Evolutionary conservation across 305 asterid genomes (phyloP), one percentile per base, ranked within the genome.

Genomic region (Galium porrigens): DNA sequence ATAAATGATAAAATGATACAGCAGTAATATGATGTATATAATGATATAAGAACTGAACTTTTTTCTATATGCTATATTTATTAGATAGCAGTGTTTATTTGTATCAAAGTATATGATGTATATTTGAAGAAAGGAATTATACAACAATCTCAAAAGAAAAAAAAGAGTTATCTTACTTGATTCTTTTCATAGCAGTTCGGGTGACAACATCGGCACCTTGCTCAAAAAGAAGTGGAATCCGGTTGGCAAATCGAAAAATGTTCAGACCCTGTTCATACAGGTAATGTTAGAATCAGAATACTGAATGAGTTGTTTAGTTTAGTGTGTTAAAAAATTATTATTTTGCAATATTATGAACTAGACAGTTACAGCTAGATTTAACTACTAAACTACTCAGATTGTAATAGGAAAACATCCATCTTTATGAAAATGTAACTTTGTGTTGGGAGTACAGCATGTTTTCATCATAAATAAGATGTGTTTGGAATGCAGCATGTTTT

Each of bases 141-240:
- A 8, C 9, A 25, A 15, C 42, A 61, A 3, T 33, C 34, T 17
- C 22, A 32, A 44, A 63, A 61, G 57, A 33, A 39, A 33, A 11
- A 18, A 68, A 4, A 33, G 6, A 4, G 6, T 34, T 37, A 70
- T 72, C 85, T 79, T 79, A 89, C 97, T 86, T 89, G 75, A 89
- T 87, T 83, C 95, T 82, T 85, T 81, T 89, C 74, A 81, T 12
- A 69, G 97, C 95, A 69, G 94, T 89, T 74, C 97, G 79, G 67
- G 97, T 89, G 76, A 87, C 92, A 74, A 89, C 97, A 78, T 89
- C 97, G 69, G 97, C 97, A 58, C 97, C 97, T 87, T 87, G 91
- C 94, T 89, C 97, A 59, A 89, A 87, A 65, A 89, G 82, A 74
- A 89, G 97, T 12, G 97, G 97, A 65, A 89, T 89, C 75, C 97